Percentiles rank a stretch among this genome's conserved stretches.
Conservation (phyloP, 805 yeast genomes). For the Blastobotrys terrestris region DNA sequence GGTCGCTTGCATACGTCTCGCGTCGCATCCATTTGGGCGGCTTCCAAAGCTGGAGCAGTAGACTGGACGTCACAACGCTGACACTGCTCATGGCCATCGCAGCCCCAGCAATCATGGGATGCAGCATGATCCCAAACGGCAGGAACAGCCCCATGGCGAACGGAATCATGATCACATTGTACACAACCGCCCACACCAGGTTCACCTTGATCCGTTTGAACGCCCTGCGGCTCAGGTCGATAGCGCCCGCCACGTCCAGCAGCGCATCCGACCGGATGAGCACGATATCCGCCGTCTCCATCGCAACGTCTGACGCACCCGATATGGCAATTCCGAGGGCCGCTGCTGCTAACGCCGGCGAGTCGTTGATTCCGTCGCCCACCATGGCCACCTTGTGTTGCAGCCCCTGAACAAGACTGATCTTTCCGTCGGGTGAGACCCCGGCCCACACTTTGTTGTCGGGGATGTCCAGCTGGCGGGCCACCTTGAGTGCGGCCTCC, state of each 20-base stretch:
- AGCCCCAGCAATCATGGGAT: slow-evolving; percentile 86
- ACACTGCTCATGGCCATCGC: slow-evolving; percentile 93
- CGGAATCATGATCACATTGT: slow-evolving; percentile 85
- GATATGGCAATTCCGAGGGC: slow-evolving; percentile 88
- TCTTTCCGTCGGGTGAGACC: slow-evolving; percentile 72
- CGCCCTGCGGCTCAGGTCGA: slow-evolving; percentile 63
- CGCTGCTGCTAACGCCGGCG: slow-evolving; percentile 88
- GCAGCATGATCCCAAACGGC: slow-evolving; percentile 66
- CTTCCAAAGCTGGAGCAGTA: slow-evolving; percentile 56
- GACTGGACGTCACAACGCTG: slow-evolving; percentile 78
- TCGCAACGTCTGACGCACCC: slow-evolving; percentile 92
- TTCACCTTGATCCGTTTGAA: slow-evolving; percentile 74
- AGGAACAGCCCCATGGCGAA: slow-evolving; percentile 88
- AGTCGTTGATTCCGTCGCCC: slow-evolving; percentile 98
- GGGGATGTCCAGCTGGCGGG: slow-evolving; percentile 61
- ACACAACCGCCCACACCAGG: slow-evolving; percentile 77
- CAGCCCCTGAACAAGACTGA: slow-evolving; percentile 53
- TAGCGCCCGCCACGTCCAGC: slow-evolving; percentile 41
- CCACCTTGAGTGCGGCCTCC: slow-evolving; percentile 58
- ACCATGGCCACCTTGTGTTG: slow-evolving; percentile 67
- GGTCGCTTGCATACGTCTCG: background rate
- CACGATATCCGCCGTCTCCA: slow-evolving; percentile 94
- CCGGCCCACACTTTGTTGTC: slow-evolving; percentile 61
- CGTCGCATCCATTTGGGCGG: slow-evolving; percentile 15
- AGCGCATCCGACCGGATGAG: slow-evolving; percentile 37